Evolutionary conservation across 352 stramenopile species (phyloP), one percentile per base, ranked within the genome.

Genomic region (Peronospora belbahrii): DNA sequence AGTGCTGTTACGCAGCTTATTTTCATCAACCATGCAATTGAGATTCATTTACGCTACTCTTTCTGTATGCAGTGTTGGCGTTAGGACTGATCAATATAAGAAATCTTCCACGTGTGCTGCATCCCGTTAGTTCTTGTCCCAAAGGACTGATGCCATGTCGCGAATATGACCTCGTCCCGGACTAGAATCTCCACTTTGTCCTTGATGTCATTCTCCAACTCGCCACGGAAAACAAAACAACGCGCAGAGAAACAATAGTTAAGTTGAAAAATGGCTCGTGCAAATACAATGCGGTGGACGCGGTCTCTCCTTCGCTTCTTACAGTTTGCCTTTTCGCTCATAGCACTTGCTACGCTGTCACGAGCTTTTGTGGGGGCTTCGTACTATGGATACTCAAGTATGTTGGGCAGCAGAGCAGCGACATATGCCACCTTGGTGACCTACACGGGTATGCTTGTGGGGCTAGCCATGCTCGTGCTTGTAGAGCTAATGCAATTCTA

Each of bases 301-400:
- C 65, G 72, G 6, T 44, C 55, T 34, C 22, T 78, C 11, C 62
- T 88, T 40, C 77, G 77, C 28, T 81, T 83, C 48, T 61, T 86
- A 11, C 54, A 88, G 33, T 84, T 85, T 33, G 59, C 52, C 2
- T 70, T 79, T 30, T 67, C 57, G 32, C 23, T 86, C 6, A 41
- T 88, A 23, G 74, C 77, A 17, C 49, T 88, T 14, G 67, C 69
- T 24, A 80, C 70, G 13, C n/a, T 88, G 13, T 78, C 74, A 19
- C 50, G 65, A 8, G 62, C 59, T 20, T 88, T 88, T 48, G 73
- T 84, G 17, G 58, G 62, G 18, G 57, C 68, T 5, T 75, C 70
- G 24, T 85, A 80, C 57, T 83, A 83, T 56, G 70, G 73, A 7
- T 85, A 82, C 59, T 71, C 68, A 25, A 84, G 63, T 41, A 88